Conservation (phyloP, 2,329 filamentous ascomycete genomes). For the Coleophoma cylindrospora region DNA sequence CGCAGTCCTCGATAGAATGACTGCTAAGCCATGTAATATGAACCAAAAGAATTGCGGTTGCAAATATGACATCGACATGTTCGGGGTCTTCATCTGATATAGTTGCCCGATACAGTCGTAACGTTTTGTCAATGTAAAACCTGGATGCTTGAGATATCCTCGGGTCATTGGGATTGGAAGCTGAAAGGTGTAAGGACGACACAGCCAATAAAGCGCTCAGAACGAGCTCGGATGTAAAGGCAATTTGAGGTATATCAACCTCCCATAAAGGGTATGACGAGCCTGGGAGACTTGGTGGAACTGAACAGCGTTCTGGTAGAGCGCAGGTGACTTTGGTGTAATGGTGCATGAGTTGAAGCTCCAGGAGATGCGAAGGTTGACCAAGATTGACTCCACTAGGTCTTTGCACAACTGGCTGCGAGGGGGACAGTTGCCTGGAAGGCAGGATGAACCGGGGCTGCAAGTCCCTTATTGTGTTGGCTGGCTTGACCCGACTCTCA, state of each 20-base stretch:
- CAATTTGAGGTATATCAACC: constrained; percentile 10
- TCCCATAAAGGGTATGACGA: constrained; percentile 6
- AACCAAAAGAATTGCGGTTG: constrained; percentile 9
- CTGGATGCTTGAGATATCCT: constrained; percentile 3
- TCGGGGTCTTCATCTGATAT: constrained; percentile 1
- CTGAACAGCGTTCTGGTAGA: not conserved
- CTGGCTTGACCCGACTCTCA: not conserved
- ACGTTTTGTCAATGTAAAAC: constrained; percentile 9
- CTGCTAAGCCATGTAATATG: constrained; percentile 11
- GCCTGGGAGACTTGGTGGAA: not conserved
- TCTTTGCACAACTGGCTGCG: not conserved
- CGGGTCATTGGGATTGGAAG: constrained; percentile 4
- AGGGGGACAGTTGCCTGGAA: not conserved
- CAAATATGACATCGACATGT: constrained; percentile 6
- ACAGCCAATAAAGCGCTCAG: constrained; percentile 11
- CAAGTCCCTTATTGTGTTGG: not conserved
- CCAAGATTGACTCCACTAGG: not conserved
- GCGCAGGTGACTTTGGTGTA: not conserved
- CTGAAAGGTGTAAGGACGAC: constrained; percentile 7
- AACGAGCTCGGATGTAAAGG: constrained; percentile 10
- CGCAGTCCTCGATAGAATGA: constrained; percentile 1
- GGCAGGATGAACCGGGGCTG: not conserved
- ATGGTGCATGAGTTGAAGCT: constrained; percentile 1
- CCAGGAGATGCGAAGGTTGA: not conserved
- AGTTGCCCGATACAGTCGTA: constrained; percentile 6